Percentiles rank a stretch among this genome's conserved stretches.
Evolutionary conservation across 2,329 filamentous ascomycete genomes (phyloP).

Genomic region (Polytolypa hystricis): DNA sequence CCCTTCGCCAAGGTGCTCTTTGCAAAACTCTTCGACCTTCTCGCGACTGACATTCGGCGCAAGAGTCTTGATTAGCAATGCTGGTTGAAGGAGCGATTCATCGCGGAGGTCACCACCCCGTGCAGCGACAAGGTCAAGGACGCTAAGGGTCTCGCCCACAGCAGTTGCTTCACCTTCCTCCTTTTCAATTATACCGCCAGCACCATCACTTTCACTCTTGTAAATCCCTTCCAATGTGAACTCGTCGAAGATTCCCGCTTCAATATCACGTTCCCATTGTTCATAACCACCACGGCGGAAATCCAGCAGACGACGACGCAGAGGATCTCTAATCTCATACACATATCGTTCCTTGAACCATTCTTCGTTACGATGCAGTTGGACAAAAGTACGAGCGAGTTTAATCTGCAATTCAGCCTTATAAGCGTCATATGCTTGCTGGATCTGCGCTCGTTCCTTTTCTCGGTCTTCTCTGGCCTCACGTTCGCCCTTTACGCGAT

Average conservation of each 20-base stretch:
- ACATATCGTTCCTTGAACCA: slow-evolving; percentile 97
- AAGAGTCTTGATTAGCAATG: slow-evolving; percentile 93
- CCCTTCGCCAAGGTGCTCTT: slow-evolving; percentile 81
- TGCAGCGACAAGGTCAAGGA: slow-evolving; percentile 78
- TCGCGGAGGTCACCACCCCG: slow-evolving; percentile 79
- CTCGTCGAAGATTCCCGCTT: slow-evolving; percentile 78
- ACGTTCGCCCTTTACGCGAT: slow-evolving; percentile 49
- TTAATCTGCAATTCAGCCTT: slow-evolving; percentile 54
- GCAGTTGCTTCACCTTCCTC: slow-evolving; percentile 91
- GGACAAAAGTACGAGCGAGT: slow-evolving; percentile 83
- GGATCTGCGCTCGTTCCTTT: slow-evolving; percentile 52
- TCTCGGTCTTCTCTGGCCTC: slow-evolving; percentile 53
- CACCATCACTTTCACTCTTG: slow-evolving; percentile 82
- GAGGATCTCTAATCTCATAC: slow-evolving; percentile 63
- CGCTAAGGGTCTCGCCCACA: slow-evolving; percentile 81
- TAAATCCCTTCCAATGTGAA: slow-evolving; percentile 90
- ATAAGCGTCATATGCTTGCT: slow-evolving; percentile 54
- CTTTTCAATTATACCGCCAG: slow-evolving; percentile 76
- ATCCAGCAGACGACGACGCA: slow-evolving; percentile 65
- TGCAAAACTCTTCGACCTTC: slow-evolving; percentile 89
- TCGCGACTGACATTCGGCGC: slow-evolving; percentile 89
- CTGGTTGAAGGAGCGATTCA: slow-evolving; percentile 77
- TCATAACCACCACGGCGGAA: slow-evolving; percentile 68
- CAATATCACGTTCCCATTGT: slow-evolving; percentile 82
- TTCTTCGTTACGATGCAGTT: slow-evolving; percentile 86